Evolutionary conservation across 345 rosid species (phyloP).

Genomic region (Eucalyptus tenuipes): DNA sequence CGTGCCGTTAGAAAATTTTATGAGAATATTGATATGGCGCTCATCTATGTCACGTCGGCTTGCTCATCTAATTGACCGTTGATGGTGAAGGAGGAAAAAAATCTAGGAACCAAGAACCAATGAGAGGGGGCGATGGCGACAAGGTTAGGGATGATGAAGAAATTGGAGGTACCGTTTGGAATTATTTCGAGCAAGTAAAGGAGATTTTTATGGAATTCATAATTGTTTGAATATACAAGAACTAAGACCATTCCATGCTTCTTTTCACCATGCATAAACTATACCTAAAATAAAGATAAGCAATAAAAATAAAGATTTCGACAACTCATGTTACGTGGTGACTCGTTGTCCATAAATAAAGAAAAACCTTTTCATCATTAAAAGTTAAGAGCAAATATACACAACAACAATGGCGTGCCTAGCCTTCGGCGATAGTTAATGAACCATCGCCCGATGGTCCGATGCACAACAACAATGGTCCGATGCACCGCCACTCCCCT

Average conservation of each 20-base stretch:
- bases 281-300: neutral
- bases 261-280: neutral
- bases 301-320: neutral
- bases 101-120: neutral
- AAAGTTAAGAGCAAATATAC: neutral
- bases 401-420: neutral
- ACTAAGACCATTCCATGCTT: neutral
- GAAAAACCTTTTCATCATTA: neutral
- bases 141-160: neutral
- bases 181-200: neutral
- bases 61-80: fast-evolving
- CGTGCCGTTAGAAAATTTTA: fast-evolving
- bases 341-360: neutral
- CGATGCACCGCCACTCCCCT: neutral
- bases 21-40: fast-evolving
- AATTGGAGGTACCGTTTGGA: neutral
- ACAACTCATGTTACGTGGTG: neutral
- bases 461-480: neutral
- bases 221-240: fast-evolving
- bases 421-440: neutral
- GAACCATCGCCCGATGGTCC: neutral
- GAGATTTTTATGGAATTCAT: neutral
- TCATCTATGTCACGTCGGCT: fast-evolving
- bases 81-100: neutral
- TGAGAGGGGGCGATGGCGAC: neutral